Evolutionary conservation across 768 basidiomycete genomes (phyloP).

Genomic region (Royoungia palumana): DNA sequence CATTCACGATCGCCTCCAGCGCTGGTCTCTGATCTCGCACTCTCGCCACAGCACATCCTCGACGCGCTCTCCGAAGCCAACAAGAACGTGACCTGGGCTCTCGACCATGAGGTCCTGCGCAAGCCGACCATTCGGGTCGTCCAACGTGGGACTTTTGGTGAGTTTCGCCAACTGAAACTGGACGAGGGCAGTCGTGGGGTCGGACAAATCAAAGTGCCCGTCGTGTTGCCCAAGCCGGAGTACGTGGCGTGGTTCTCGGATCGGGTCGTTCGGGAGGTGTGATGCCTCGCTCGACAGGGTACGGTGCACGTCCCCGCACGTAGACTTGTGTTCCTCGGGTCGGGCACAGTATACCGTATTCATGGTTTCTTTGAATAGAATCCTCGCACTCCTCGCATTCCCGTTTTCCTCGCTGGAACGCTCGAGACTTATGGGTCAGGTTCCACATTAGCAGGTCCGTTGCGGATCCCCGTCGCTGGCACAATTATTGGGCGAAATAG

Average conservation of each 20-base stretch:
- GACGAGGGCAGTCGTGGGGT: constrained; percentile 5
- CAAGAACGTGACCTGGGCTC: not conserved
- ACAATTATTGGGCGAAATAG: no score
- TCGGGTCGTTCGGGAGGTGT: constrained; percentile 17
- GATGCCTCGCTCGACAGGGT: not conserved
- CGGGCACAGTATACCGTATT: no score
- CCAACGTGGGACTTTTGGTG: constrained; percentile 19
- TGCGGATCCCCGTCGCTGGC: no score
- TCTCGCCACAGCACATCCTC: constrained; percentile 5
- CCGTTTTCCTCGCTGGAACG: no score
- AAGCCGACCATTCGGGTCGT: constrained; percentile 24
- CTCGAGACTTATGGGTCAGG: no score
- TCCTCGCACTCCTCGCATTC: no score
- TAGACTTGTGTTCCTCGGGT: no score
- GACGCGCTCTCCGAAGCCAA: constrained; percentile 1
- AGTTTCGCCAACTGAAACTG: constrained; percentile 16
- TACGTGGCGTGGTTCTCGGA: constrained; percentile 12
- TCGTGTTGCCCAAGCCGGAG: constrained; percentile 14
- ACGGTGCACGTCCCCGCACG: no score
- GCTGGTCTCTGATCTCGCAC: not conserved
- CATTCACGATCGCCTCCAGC: not conserved
- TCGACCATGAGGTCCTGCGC: not conserved
- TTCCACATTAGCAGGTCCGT: no score
- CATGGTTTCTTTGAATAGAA: no score
- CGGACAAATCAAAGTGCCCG: constrained; percentile 21